phyloP scores from a whole-genome alignment of 495 filamentous ascomycete genomes.

The Penicillium dipodomyicola region DNA sequence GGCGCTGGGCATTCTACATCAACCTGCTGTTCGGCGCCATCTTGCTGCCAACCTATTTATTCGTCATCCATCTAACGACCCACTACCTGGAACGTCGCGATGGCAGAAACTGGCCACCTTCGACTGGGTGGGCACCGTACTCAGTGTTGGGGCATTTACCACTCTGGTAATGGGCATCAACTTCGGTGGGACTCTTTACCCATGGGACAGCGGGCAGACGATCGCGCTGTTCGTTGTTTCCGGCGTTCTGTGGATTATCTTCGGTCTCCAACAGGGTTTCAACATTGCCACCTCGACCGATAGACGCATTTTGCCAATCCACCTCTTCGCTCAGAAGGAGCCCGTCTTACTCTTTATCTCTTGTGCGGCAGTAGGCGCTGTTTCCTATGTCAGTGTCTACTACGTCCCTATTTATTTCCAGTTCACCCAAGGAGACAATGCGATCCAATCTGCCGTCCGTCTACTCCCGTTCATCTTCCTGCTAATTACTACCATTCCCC shows the following conservation, averaged over 20 bases:
- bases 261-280: conserved; percentile 47
- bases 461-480: conserved; percentile 29
- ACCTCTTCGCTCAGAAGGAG: conserved; percentile 31
- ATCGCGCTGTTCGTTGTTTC: conserved; percentile 28
- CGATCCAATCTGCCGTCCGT: conserved; percentile 40
- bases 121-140: conserved; percentile 29
- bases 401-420: conserved; percentile 52
- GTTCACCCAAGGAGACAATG: conserved; percentile 38
- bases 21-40: conserved; percentile 54
- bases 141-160: conserved; percentile 27
- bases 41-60: conserved; percentile 53
- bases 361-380: conserved; percentile 26
- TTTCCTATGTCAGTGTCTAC: conserved; percentile 45
- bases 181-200: conserved; percentile 34
- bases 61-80: conserved; percentile 48
- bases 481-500: conserved; percentile 18
- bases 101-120: conserved; percentile 36
- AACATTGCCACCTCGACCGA: conserved; percentile 44
- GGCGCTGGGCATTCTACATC: conserved; percentile 49
- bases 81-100: conserved; percentile 36
- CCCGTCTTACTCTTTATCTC: conserved; percentile 46
- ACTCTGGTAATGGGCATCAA: conserved; percentile 29
- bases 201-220: conserved; percentile 25
- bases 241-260: conserved; percentile 22
- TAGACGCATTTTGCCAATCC: conserved; percentile 51